Evolutionary conservation across 768 basidiomycete species (phyloP), one percentile per base, ranked within the genome.

Genomic region (Arthromyces matolae): DNA sequence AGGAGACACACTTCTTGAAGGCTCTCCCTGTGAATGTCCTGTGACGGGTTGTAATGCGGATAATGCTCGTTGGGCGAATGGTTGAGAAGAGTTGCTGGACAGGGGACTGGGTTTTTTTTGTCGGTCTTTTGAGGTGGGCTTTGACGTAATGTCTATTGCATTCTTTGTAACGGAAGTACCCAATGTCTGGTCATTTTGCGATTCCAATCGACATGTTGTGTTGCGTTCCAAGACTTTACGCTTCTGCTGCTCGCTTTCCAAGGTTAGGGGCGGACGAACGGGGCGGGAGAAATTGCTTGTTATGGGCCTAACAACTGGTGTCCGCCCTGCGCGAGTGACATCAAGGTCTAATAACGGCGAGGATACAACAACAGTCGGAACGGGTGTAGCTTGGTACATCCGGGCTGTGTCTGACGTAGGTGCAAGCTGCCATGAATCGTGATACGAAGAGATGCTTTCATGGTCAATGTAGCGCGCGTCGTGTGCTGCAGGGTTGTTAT

Each of bases 271-370:
- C 14, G 76, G 73, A 18, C 78, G 76, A 44, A 77, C 73, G 37
- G 84, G 83, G 40, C 83, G 70, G 19, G 86, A 86, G 57, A 82
- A 86, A 59, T 86, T 87, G 24, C 74, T 61, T 12, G 70, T 69
- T 5, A 72, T 68, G n/a, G 71, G 70, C 38, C 60, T 62, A 36
- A 72, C 63, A 28, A 79, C 71, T 6, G 77, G 76, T 37, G 70
- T 67, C 18, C 76, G 71, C 32, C 64, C 68, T 6, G 60, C 51
- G 32, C 50, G 58, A 38, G 45, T 47, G 24, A 55, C 57, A 20
- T 42, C 45, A 55, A 41, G 27, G 55, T 55, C 18, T 53, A 52
- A 27, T 62, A 32, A 20, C 6, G 73, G 73, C 2, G 71, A 72
- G 10, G 82, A 83, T 29, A 85, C 68, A 42, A 85, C 67, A 16